These are phyloP conservation scores for Ogataea nitratoaversa DNA, from an alignment of 805 yeast genomes.

Conservation along the genomic window DNA sequence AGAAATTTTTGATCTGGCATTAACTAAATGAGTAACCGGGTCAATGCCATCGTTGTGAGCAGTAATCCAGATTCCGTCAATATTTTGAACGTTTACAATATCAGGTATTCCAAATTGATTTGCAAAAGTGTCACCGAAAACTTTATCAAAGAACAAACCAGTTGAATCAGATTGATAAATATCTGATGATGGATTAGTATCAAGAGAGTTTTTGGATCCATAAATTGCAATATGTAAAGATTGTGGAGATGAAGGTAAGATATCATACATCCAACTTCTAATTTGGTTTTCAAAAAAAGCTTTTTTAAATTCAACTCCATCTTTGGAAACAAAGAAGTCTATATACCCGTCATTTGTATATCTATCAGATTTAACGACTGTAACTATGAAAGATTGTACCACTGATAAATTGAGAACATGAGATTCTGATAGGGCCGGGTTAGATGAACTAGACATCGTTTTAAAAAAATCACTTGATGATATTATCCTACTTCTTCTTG, in stretches of 20 bases:
- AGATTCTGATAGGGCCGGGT: constrained; percentile 16
- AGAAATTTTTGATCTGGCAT: constrained; percentile 36
- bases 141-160: constrained; percentile 49
- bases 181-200: constrained; percentile 25
- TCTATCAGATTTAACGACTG: constrained; percentile 39
- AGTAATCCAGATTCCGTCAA: constrained; percentile 63
- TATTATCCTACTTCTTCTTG: constrained; percentile 33
- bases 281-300: constrained; percentile 38
- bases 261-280: constrained; percentile 33
- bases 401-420: constrained; percentile 31
- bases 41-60: constrained; percentile 19
- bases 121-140: constrained; percentile 37
- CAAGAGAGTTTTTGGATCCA: constrained; percentile 18
- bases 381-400: constrained; percentile 39
- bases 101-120: constrained; percentile 35
- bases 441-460: constrained; percentile 16
- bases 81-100: constrained; percentile 41
- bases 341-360: constrained; percentile 36
- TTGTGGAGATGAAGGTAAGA: constrained; percentile 38
- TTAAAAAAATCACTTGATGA: constrained; percentile 42
- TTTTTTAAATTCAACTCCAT: constrained; percentile 36
- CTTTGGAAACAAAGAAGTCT: constrained; percentile 42
- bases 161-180: constrained; percentile 53
- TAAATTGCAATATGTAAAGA: constrained; percentile 39
- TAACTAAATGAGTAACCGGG: constrained; percentile 26